These are phyloP conservation scores for Exserohilum turcica DNA, from an alignment of 2,329 filamentous ascomycete genomes.

Conservation along the genomic window DNA sequence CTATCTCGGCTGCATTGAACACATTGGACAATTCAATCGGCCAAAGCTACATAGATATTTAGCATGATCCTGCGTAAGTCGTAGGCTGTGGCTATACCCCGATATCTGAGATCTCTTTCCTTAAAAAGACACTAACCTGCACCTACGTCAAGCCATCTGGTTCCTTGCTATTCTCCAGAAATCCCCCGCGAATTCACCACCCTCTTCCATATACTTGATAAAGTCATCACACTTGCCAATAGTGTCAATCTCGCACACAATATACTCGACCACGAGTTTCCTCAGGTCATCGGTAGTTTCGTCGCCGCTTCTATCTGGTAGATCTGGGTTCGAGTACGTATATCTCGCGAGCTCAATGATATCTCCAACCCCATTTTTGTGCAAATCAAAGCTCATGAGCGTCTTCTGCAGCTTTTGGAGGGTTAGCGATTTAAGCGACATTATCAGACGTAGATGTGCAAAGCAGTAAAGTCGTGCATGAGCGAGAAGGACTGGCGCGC, in stretches of 20 bases:
- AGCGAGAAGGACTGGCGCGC: neutral
- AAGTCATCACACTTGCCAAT: neutral
- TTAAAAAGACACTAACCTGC: neutral
- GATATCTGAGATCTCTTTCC: too few relatives aligned
- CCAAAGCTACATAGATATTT: neutral
- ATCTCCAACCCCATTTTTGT: neutral
- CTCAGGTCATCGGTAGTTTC: neutral
- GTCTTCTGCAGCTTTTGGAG: neutral
- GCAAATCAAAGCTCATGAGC: neutral
- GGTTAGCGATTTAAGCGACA: neutral
- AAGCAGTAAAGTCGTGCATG: neutral
- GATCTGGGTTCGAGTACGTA: neutral
- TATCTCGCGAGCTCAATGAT: neutral
- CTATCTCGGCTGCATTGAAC: too few relatives aligned
- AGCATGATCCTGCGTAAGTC: neutral
- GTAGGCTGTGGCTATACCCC: neutral
- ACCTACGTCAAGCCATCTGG: neutral
- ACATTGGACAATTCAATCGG: too few relatives aligned
- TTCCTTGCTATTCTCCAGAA: neutral
- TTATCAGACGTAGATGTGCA: neutral
- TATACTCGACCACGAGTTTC: neutral
- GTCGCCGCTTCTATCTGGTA: neutral
- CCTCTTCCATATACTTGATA: neutral
- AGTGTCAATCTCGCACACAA: neutral
- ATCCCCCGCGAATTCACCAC: neutral